Evolutionary conservation across 2,329 filamentous ascomycete species (phyloP).

Genomic region (Pestalotiopsis sp.): DNA sequence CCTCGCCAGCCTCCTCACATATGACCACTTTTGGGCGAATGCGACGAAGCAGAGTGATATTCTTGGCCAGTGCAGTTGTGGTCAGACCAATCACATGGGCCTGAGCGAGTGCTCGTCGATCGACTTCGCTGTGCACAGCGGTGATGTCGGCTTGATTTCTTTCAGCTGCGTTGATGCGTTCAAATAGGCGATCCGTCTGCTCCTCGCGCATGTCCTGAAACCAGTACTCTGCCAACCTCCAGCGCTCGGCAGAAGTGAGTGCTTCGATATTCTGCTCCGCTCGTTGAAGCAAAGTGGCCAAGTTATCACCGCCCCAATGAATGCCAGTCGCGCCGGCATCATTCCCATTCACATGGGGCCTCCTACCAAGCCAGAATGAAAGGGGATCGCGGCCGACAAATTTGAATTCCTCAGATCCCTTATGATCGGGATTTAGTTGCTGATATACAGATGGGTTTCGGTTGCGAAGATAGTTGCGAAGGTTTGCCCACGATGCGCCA

Average conservation of each 20-base stretch:
- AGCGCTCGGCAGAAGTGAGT: conserved; percentile 21
- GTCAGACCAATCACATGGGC: conserved; percentile 60
- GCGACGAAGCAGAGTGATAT: conserved; percentile 50
- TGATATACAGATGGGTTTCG: too few species aligned
- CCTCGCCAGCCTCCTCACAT: conserved; percentile 71
- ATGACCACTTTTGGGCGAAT: conserved; percentile 59
- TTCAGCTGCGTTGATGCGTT: too few species aligned
- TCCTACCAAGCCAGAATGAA: too few species aligned
- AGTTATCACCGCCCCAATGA: conserved; percentile 15
- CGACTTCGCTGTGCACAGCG: conserved; percentile 31
- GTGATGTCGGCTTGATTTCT: conserved; percentile 13
- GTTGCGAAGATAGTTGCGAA: too few species aligned
- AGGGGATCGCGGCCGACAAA: too few species aligned
- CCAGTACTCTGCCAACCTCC: conserved; percentile 32
- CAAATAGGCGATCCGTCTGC: conserved; percentile 14
- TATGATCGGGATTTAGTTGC: too few species aligned
- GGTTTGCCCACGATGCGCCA: too few species aligned
- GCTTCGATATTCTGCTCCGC: conserved; percentile 19
- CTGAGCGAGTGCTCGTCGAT: conserved; percentile 37
- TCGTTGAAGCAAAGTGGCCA: conserved; percentile 19
- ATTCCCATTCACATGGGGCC: too few species aligned
- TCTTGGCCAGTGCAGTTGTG: conserved; percentile 59
- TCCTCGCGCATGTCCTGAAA: conserved; percentile 24
- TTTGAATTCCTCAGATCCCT: too few species aligned
- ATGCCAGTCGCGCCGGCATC: not conserved